These are phyloP conservation scores for Colletotrichum sp. DNA, from an alignment of 2,329 filamentous ascomycete species.

Conservation along the genomic window DNA sequence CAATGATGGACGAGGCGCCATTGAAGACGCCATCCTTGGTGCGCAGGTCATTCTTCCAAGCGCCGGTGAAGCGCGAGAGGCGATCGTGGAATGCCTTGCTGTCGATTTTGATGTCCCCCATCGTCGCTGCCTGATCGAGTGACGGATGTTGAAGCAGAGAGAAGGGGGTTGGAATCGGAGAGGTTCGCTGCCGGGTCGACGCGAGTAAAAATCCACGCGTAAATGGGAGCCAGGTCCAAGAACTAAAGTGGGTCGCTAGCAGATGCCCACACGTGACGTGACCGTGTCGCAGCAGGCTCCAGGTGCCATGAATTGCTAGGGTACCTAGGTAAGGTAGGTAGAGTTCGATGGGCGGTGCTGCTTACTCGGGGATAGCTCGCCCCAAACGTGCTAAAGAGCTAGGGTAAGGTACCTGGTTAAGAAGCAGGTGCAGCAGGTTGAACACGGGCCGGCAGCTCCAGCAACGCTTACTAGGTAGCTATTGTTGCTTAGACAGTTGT, in stretches of 20 bases:
- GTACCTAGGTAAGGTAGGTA: not conserved
- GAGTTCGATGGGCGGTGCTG: not conserved
- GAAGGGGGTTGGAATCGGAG: conserved; percentile 7
- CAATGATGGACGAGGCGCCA: conserved; percentile 83
- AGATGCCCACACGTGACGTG: conserved; percentile 38
- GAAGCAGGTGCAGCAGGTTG: not conserved
- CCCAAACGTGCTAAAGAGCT: not conserved
- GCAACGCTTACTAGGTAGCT: not conserved
- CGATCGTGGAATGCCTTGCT: conserved; percentile 93
- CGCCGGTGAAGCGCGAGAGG: conserved; percentile 81
- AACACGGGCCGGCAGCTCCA: not conserved
- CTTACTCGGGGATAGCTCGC: not conserved
- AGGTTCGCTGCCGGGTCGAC: conserved; percentile 28
- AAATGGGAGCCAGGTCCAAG: conserved; percentile 32
- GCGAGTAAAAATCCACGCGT: conserved; percentile 47
- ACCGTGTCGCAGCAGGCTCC: not conserved
- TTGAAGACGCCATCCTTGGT: conserved; percentile 80
- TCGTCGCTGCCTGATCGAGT: conserved; percentile 45
- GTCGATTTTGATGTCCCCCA: conserved; percentile 93
- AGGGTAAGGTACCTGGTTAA: not conserved
- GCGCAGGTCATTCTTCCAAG: conserved; percentile 97
- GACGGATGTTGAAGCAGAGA: conserved; percentile 1
- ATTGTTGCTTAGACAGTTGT: not conserved
- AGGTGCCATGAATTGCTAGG: not conserved
- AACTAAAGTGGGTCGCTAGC: not conserved